A percentile compares a stretch with the other conserved stretches of the same genome.
Evolutionary conservation across 2,329 filamentous ascomycete species (phyloP).

Genomic region (Dothistroma pini): DNA sequence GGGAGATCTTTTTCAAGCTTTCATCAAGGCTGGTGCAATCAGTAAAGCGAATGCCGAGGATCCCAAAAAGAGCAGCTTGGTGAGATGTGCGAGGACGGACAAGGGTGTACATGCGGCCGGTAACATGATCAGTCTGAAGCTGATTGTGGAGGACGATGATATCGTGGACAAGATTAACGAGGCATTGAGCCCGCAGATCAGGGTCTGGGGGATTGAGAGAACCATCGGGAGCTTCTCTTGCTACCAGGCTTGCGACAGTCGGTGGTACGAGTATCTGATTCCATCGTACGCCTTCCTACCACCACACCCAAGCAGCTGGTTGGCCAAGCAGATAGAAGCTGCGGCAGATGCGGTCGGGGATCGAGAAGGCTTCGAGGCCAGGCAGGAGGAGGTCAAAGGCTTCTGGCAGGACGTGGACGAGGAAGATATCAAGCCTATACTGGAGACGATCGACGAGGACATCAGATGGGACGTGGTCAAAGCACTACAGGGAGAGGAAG

Average conservation of each 20-base stretch:
- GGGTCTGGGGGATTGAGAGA: conserved; percentile 88
- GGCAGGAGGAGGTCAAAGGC: conserved; percentile 71
- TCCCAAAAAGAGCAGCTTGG: conserved; percentile 90
- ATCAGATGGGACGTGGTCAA: conserved; percentile 61
- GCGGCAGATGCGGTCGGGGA: conserved; percentile 69
- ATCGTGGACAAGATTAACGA: conserved; percentile 90
- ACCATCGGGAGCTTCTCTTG: conserved; percentile 90
- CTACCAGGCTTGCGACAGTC: conserved; percentile 90
- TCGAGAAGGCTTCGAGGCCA: conserved; percentile 62
- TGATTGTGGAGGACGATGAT: conserved; percentile 88
- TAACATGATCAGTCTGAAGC: conserved; percentile 90
- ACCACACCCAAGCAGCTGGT: conserved; percentile 80
- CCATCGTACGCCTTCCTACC: conserved; percentile 90
- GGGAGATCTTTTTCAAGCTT: conserved; percentile 87
- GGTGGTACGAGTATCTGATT: conserved; percentile 96
- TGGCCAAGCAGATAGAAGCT: conserved; percentile 80
- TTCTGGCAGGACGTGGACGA: conserved; percentile 86
- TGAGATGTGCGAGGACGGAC: conserved; percentile 91
- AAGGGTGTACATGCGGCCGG: conserved; percentile 96
- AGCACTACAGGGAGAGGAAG: conserved; percentile 50
- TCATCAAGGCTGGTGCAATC: conserved; percentile 86
- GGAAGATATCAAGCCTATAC: conserved; percentile 68
- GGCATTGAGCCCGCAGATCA: conserved; percentile 79
- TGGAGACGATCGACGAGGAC: conserved; percentile 59
- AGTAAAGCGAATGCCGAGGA: conserved; percentile 96